Base-by-base conservation (phyloP, 176 grass and related monocot species). In the Urochloa ruziziensis region DNA sequence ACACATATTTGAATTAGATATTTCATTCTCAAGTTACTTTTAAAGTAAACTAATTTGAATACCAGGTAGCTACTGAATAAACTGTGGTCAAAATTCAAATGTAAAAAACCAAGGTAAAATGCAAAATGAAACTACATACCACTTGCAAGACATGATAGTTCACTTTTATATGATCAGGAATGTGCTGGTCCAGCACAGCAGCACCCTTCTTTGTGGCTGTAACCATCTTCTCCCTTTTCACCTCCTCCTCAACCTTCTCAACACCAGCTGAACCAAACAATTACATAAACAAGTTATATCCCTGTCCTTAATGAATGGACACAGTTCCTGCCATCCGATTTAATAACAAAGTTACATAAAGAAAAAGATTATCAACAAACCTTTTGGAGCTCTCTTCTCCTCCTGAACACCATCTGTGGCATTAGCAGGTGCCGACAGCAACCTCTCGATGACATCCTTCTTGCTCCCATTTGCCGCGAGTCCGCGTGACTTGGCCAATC, bases 111-210 rank as follows among this genome's bases (percentile, higher is more conserved):
- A 47, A 56, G 67, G 16, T 40, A 66, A 73, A 48, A 67, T 19
- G 34, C 30, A 54, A 53, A 73, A 82, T 23, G 43, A 62, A 77
- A 70, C 62, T 23, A 81, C 83, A 15, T 77, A 98, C 95, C 91
- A 90, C 82, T 85, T 91, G 86, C 81, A 98, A 88, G 25, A 98
- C 92, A 91, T 98, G 95, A 79, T 91, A 98, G 36, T 65, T 75
- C 71, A 66, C 85, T 82, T 98, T 95, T 70, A 95, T 93, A 80
- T 90, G 84, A 56, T 91, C 85, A 29, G 91, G 89, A 81, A 98
- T 75, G 78, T 93, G 73, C 70, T 89, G 79, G 42, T 98, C 91
- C 74, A 98, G 83, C 65, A 98, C 91, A 14, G 92, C 92, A 34
- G 81, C 86, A 69, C 93, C 93, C 82, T 98, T 98, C 79, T 94